phyloP scores from a whole-genome alignment of 345 rosid genomes.

The Hypericum androsaemum region DNA sequence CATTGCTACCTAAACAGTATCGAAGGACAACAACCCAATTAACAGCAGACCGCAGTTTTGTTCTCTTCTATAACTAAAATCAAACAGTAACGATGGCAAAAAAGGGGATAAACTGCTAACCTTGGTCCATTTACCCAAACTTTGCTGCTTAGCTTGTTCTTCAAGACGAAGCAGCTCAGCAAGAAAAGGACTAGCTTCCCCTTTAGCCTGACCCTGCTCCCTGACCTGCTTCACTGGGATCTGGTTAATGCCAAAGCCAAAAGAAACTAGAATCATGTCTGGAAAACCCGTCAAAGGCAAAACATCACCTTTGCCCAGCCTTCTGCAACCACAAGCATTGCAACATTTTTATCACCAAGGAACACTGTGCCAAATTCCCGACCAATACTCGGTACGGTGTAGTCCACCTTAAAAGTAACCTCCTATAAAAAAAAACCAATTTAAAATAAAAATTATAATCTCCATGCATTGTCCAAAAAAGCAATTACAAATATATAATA shows the following conservation, averaged over 20 bases:
- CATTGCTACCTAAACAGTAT: no score
- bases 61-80: no score
- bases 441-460: neutral
- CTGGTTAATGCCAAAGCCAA: slow-evolving; percentile 5
- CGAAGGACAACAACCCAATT: no score
- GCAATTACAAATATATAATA: neutral
- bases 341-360: slow-evolving; percentile 76
- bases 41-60: no score
- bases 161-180: slow-evolving; percentile 49
- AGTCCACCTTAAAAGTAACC: slow-evolving; percentile 81
- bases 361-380: slow-evolving; percentile 90
- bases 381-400: slow-evolving; percentile 57
- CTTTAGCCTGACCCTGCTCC: slow-evolving; percentile 73
- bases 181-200: slow-evolving; percentile 78
- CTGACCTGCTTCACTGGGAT: slow-evolving; percentile 47
- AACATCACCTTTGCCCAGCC: slow-evolving; percentile 90
- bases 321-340: slow-evolving; percentile 50
- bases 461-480: neutral
- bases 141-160: slow-evolving; percentile 74
- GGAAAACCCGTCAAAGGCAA: neutral
- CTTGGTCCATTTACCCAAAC: slow-evolving; percentile 86
- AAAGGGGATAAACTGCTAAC: slow-evolving; percentile 22
- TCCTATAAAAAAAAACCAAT: slow-evolving; percentile 38
- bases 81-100: neutral
- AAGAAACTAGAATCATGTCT: neutral